A percentile compares a stretch with the other conserved stretches of the same genome.
phyloP scores from a whole-genome alignment of 1,284 basidiomycete genomes.

The Ceratobasidium sp. region DNA sequence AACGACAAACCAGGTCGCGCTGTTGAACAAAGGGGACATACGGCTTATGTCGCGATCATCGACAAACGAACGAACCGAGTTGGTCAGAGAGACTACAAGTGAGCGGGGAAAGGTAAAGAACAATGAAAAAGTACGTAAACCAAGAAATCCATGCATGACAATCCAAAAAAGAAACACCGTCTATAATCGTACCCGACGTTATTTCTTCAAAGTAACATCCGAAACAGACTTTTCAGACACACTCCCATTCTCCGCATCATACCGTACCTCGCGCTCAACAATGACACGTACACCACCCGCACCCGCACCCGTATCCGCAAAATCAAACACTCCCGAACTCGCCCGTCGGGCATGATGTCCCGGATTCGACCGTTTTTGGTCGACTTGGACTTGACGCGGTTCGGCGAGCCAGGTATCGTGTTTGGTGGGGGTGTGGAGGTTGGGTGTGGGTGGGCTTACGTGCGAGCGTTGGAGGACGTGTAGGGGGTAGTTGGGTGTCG shows the following conservation, averaged over 20 bases:
- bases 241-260: conserved; percentile 23
- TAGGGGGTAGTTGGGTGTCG: conserved; percentile 20
- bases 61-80: too few relatives aligned
- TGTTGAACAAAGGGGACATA: too few relatives aligned
- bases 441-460: conserved; percentile 5
- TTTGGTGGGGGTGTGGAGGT: not conserved
- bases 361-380: not conserved
- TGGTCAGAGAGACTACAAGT: not conserved
- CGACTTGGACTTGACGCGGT: not conserved
- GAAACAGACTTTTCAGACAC: conserved; percentile 32
- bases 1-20: too few relatives aligned
- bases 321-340: conserved; percentile 9
- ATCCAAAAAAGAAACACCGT: not conserved
- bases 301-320: not conserved
- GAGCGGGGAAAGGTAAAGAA: not conserved
- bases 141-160: not conserved
- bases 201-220: conserved; percentile 2
- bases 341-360: conserved; percentile 2
- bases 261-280: conserved; percentile 35
- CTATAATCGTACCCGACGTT: not conserved
- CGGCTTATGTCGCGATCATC: too few relatives aligned
- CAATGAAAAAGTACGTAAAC: too few relatives aligned
- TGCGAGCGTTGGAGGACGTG: conserved; percentile 13
- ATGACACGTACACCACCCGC: not conserved
- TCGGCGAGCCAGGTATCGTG: conserved; percentile 31